These are phyloP conservation scores for Naegleria gruberi DNA, from an alignment of 208 protist genomes.

Conservation along the genomic window DNA sequence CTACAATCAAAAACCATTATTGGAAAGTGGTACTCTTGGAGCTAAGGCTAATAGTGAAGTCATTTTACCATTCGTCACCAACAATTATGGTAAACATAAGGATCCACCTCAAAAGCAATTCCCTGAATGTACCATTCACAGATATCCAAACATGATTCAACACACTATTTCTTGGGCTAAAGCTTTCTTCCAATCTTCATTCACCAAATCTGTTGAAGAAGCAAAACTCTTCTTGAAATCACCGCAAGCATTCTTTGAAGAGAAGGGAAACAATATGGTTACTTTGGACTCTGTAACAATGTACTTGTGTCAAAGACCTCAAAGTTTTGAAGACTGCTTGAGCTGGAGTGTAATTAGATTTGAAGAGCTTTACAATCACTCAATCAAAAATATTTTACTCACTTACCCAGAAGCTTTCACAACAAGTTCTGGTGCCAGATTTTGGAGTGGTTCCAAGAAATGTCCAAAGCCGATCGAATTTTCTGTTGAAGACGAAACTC, in stretches of 20 bases:
- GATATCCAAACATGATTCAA: constrained; percentile 19
- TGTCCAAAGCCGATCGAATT: constrained; percentile 40
- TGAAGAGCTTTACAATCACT: constrained; percentile 50
- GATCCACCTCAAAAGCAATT: constrained; percentile 33
- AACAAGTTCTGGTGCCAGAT: constrained; percentile 36
- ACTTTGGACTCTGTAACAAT: constrained; percentile 34
- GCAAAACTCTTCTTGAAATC: constrained; percentile 17
- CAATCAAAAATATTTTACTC: constrained; percentile 43
- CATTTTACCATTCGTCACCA: constrained; percentile 49
- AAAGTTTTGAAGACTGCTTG: constrained; percentile 68
- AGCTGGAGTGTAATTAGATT: constrained; percentile 67
- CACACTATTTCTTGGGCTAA: constrained; percentile 20
- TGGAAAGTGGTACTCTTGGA: constrained; percentile 58
- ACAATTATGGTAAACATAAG: constrained; percentile 39
- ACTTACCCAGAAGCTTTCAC: constrained; percentile 43
- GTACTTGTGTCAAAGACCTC: constrained; percentile 35
- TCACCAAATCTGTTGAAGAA: not conserved
- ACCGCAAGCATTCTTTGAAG: not conserved
- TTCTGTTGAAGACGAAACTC: constrained; percentile 25
- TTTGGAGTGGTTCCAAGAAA: constrained; percentile 53
- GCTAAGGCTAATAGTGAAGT: constrained; percentile 52
- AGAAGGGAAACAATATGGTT: not conserved
- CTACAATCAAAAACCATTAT: constrained; percentile 41
- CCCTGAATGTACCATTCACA: constrained; percentile 21
- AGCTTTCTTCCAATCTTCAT: not conserved